These are phyloP conservation scores for Trametes sp. DNA, from an alignment of 1,284 basidiomycete genomes.

Conservation along the genomic window DNA sequence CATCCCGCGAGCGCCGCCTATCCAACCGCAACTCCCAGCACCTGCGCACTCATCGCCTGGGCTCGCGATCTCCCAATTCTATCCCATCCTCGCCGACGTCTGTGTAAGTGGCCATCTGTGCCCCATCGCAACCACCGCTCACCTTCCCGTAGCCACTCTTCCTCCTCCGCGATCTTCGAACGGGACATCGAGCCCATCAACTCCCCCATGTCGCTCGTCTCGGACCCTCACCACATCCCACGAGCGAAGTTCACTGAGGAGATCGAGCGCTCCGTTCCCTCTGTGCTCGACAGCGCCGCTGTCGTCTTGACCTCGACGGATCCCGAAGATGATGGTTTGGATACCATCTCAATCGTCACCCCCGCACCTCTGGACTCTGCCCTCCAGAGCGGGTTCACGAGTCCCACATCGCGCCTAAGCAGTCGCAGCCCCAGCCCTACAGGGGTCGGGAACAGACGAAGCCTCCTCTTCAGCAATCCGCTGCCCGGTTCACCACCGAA, in stretches of 20 bases:
- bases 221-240: conserved; percentile 74
- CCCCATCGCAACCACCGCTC: conserved; percentile 14
- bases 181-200: conserved; percentile 79
- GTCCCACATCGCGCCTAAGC: conserved; percentile 70
- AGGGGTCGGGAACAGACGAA: conserved; percentile 38
- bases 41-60: conserved; percentile 55
- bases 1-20: conserved; percentile 49
- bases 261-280: conserved; percentile 75
- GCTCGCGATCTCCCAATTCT: conserved; percentile 68
- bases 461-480: conserved; percentile 41
- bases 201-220: conserved; percentile 48
- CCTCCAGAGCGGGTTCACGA: conserved; percentile 63
- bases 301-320: conserved; percentile 61
- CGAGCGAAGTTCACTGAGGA: conserved; percentile 74
- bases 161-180: conserved; percentile 83
- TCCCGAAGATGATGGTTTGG: conserved; percentile 50
- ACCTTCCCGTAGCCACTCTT: conserved; percentile 62
- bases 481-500: conserved; percentile 34
- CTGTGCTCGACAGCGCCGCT: conserved; percentile 78
- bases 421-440: conserved; percentile 65
- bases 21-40: conserved; percentile 53
- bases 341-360: conserved; percentile 64
- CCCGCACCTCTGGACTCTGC: conserved; percentile 50
- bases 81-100: conserved; percentile 82
- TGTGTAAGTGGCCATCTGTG: conserved; percentile 56